phyloP scores from a whole-genome alignment of 2,329 filamentous ascomycete species.

The Cladobotryum mycophilum region DNA sequence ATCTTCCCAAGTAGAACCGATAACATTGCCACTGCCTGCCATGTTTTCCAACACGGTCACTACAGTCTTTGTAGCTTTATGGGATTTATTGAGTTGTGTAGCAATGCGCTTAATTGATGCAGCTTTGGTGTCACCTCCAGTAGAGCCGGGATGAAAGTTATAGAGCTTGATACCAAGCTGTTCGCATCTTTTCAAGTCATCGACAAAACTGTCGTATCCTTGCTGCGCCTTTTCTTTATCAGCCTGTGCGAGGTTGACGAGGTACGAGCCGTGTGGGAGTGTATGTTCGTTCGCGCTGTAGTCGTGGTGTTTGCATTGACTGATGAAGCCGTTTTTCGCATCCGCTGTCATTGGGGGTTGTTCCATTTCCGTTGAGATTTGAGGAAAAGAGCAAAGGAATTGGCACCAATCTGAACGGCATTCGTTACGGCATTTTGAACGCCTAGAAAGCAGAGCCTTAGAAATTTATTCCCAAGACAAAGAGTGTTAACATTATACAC shows the following conservation, averaged over 20 bases:
- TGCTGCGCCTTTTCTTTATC: constrained; percentile 76
- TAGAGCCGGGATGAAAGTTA: constrained; percentile 94
- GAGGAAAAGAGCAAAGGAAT: constrained; percentile 89
- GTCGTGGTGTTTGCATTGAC: constrained; percentile 58
- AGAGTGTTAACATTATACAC: constrained; percentile 14
- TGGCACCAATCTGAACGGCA: constrained; percentile 74
- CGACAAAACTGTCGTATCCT: constrained; percentile 78
- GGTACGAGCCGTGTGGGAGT: constrained; percentile 90
- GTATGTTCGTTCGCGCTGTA: constrained; percentile 69
- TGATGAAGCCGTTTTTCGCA: constrained; percentile 62
- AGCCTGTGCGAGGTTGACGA: constrained; percentile 88
- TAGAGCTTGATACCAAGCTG: constrained; percentile 83
- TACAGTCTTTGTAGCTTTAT: constrained; percentile 68
- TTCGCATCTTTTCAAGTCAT: constrained; percentile 83
- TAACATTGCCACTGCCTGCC: constrained; percentile 82
- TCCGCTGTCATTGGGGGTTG: constrained; percentile 69
- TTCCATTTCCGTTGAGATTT: constrained; percentile 96
- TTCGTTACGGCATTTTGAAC: constrained; percentile 85
- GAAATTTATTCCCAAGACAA: neutral
- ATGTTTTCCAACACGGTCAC: constrained; percentile 91
- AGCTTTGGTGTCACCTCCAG: constrained; percentile 58
- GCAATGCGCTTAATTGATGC: constrained; percentile 76
- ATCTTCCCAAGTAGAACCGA: constrained; percentile 82
- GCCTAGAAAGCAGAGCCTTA: constrained; percentile 42
- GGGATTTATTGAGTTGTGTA: constrained; percentile 72